These are phyloP conservation scores for Hevea brasiliensis DNA, from an alignment of 345 rosid genomes.

Conservation along the genomic window DNA sequence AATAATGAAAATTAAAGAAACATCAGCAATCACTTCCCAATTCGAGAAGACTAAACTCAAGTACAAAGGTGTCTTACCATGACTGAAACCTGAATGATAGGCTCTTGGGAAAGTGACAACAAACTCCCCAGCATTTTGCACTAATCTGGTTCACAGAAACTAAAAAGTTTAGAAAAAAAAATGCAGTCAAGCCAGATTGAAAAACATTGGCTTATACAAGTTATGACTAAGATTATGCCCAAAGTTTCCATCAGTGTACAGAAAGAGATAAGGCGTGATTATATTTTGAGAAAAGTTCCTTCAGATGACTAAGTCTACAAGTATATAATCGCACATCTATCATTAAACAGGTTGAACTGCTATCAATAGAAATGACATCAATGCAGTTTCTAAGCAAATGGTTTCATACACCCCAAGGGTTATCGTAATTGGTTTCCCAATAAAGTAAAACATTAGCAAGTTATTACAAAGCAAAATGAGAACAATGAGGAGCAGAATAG, in stretches of 20 bases:
- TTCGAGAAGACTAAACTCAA: not conserved
- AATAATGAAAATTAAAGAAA: not conserved
- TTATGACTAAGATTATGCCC: not conserved
- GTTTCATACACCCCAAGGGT: not conserved
- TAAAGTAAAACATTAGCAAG: slow-evolving; percentile 10
- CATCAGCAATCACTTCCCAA: not conserved
- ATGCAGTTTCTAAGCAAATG: slow-evolving; percentile 1
- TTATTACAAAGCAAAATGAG: slow-evolving; percentile 9
- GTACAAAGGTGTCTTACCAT: slow-evolving; percentile 49
- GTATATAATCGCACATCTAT: not conserved
- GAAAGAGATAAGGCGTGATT: not conserved
- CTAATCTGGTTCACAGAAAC: slow-evolving; percentile 24
- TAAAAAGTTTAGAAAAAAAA: not conserved
- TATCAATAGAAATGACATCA: not conserved
- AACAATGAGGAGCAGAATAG: slow-evolving; percentile 21
- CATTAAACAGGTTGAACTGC: slow-evolving; percentile 2
- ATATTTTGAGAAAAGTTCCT: not conserved
- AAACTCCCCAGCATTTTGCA: slow-evolving; percentile 52
- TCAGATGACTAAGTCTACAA: not conserved
- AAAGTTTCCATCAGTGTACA: not conserved
- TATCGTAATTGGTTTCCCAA: not conserved
- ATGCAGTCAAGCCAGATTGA: not conserved
- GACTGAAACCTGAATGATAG: slow-evolving; percentile 98
- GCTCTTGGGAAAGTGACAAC: slow-evolving; percentile 98
- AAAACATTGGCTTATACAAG: not conserved